A percentile compares a stretch with the other conserved stretches of the same genome.
Conservation (phyloP, 2,329 filamentous ascomycete genomes). For the Botryotinia convoluta region DNA sequence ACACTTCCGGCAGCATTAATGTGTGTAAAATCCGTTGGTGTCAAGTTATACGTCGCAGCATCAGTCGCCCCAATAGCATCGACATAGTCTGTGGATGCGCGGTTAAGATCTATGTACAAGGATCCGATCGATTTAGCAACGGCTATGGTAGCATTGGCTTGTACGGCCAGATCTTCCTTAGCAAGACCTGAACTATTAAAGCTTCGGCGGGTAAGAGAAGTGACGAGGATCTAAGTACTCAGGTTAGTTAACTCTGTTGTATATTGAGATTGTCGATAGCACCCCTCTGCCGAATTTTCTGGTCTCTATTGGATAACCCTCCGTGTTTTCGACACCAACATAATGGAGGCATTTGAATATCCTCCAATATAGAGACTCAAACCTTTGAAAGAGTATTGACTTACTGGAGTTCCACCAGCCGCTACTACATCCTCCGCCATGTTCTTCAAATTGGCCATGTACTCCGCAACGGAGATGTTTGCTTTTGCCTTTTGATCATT, state of each 20-base stretch:
- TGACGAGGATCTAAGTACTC: constrained; percentile 47
- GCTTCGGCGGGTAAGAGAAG: constrained; percentile 46
- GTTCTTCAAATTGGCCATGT: constrained; percentile 43
- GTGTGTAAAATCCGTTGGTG: constrained; percentile 48
- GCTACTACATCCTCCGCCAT: constrained; percentile 37
- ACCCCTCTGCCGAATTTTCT: not conserved
- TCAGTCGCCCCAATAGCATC: constrained; percentile 46
- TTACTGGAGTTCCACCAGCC: constrained; percentile 37
- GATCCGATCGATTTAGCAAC: constrained; percentile 40
- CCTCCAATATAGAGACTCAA: too few species aligned
- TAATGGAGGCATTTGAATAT: not conserved
- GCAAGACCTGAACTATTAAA: constrained; percentile 43
- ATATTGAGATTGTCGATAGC: not conserved
- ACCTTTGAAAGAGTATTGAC: not conserved
- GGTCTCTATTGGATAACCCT: not conserved
- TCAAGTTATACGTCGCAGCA: constrained; percentile 44
- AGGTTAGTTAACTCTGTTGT: not conserved
- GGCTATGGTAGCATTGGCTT: constrained; percentile 42
- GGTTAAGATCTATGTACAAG: constrained; percentile 46
- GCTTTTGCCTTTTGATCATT: constrained; percentile 50
- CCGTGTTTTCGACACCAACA: not conserved
- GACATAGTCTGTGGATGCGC: constrained; percentile 44
- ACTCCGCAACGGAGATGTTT: constrained; percentile 43
- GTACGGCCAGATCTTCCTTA: constrained; percentile 42
- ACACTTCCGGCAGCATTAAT: constrained; percentile 45